Percentiles rank a stretch among this genome's conserved stretches.
Conservation (phyloP, 2,329 filamentous ascomycete species). For the Beauveria asiatica region DNA sequence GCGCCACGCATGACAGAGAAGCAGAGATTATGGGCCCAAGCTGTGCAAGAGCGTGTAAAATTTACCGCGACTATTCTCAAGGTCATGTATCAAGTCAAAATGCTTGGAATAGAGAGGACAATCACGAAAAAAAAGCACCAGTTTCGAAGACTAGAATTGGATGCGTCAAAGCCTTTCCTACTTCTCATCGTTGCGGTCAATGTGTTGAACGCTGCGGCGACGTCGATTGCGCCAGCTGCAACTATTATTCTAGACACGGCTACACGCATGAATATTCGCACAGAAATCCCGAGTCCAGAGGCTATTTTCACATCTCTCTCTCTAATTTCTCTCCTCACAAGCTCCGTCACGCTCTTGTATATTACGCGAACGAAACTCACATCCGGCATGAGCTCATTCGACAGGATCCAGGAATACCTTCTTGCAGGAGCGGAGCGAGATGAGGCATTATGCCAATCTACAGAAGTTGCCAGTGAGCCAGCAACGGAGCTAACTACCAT, state of each 20-base stretch:
- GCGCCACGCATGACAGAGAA: constrained; percentile 1
- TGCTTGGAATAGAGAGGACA: constrained; percentile 1
- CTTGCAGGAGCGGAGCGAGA: not conserved
- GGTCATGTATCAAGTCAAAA: constrained; percentile 1
- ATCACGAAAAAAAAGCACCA: constrained; percentile 1
- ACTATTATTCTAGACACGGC: not conserved
- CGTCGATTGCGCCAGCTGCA: not conserved
- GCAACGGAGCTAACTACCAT: not conserved
- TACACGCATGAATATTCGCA: constrained; percentile 1
- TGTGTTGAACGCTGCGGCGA: not conserved
- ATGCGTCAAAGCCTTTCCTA: constrained; percentile 2
- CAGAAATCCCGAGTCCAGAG: not conserved
- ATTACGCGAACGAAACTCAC: not conserved
- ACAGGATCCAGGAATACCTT: not conserved
- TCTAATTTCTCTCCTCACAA: not conserved
- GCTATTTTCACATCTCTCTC: not conserved
- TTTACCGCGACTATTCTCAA: constrained; percentile 1
- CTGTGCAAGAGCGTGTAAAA: constrained; percentile 2
- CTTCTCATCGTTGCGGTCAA: constrained; percentile 5
- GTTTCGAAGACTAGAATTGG: not conserved
- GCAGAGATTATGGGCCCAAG: not conserved
- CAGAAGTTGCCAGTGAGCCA: not conserved
- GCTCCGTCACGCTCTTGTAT: not conserved
- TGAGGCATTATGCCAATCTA: not conserved
- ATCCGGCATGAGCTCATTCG: constrained; percentile 1